A percentile compares a stretch with the other conserved stretches of the same genome.
Conservation (phyloP, 2,329 filamentous ascomycete species). For the Phoma sp. region DNA sequence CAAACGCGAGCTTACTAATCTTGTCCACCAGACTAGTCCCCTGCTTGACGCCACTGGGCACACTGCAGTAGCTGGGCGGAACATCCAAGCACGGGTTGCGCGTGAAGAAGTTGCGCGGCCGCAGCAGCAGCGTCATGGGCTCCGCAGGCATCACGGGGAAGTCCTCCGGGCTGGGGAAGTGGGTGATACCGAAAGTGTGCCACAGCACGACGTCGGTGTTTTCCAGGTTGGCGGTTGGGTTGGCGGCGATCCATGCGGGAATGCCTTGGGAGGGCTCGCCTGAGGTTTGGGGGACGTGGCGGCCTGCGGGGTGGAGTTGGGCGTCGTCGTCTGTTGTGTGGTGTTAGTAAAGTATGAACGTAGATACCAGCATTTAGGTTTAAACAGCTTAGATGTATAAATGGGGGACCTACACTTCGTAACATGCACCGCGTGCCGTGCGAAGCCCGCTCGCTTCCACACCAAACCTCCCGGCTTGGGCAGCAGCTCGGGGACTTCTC, state of each 20-base stretch:
- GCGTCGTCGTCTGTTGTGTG: slow-evolving; percentile 69
- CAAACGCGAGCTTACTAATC: slow-evolving; percentile 58
- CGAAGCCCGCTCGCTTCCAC: slow-evolving; percentile 89
- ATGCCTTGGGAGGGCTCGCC: slow-evolving; percentile 77
- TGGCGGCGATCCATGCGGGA: slow-evolving; percentile 74
- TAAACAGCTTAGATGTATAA: too few species aligned
- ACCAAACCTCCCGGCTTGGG: slow-evolving; percentile 83
- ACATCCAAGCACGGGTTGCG: slow-evolving; percentile 82
- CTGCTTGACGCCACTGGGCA: slow-evolving; percentile 70
- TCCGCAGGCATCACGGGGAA: slow-evolving; percentile 87
- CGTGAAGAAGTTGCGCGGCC: slow-evolving; percentile 82
- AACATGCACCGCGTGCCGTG: slow-evolving; percentile 84
- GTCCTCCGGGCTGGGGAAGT: slow-evolving; percentile 88
- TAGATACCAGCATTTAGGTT: too few species aligned
- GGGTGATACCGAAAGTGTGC: slow-evolving; percentile 91
- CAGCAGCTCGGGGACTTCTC: slow-evolving; percentile 78
- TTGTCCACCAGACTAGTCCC: slow-evolving; percentile 56
- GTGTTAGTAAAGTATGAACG: slow-evolving; percentile 12
- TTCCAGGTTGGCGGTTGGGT: slow-evolving; percentile 71
- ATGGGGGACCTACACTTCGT: slow-evolving; percentile 73
- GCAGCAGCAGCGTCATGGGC: slow-evolving; percentile 79
- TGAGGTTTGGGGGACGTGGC: slow-evolving; percentile 86
- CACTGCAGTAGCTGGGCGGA: slow-evolving; percentile 74
- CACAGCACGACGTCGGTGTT: slow-evolving; percentile 89
- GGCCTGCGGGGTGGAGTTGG: slow-evolving; percentile 83